A percentile compares a stretch with the other conserved stretches of the same genome.
Evolutionary conservation across 768 basidiomycete genomes (phyloP).

Genomic region (Tylopilus subfusipes): DNA sequence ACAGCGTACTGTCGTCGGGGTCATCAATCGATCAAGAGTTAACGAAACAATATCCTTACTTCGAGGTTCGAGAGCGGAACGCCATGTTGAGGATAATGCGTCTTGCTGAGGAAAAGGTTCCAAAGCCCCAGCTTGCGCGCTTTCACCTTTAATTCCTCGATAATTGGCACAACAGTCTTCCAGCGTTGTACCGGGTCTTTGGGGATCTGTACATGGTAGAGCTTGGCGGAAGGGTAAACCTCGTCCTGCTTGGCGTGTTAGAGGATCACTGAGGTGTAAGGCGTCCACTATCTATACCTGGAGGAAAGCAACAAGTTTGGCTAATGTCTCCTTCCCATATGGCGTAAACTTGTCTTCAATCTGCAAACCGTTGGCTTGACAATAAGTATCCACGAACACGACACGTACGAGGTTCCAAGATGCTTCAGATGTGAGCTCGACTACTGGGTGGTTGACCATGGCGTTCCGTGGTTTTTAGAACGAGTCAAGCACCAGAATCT

Average conservation of each 20-base stretch:
- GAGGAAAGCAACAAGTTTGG: constrained; percentile 80
- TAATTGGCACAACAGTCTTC: constrained; percentile 77
- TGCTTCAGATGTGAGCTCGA: constrained; percentile 74
- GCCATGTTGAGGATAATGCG: constrained; percentile 86
- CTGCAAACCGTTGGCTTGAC: constrained; percentile 35
- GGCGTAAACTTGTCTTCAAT: constrained; percentile 92
- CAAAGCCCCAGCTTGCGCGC: constrained; percentile 89
- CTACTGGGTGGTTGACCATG: constrained; percentile 69
- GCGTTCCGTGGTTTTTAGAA: not conserved
- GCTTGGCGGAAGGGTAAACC: constrained; percentile 70
- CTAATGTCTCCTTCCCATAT: constrained; percentile 81
- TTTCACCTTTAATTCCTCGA: constrained; percentile 82
- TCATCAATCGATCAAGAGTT: not conserved
- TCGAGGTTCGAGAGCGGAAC: constrained; percentile 92
- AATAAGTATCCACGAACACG: not conserved
- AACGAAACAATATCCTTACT: constrained; percentile 40
- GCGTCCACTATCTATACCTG: constrained; percentile 47
- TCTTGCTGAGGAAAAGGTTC: constrained; percentile 96
- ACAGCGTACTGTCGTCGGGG: constrained; percentile 73
- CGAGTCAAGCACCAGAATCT: not conserved
- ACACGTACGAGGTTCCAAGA: constrained; percentile 81
- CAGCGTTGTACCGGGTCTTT: constrained; percentile 70
- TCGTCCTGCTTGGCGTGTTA: constrained; percentile 59
- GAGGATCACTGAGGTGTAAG: not conserved
- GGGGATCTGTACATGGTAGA: constrained; percentile 83